phyloP scores from a whole-genome alignment of 164 flowering plant species.

The Buxus sempervirens region DNA sequence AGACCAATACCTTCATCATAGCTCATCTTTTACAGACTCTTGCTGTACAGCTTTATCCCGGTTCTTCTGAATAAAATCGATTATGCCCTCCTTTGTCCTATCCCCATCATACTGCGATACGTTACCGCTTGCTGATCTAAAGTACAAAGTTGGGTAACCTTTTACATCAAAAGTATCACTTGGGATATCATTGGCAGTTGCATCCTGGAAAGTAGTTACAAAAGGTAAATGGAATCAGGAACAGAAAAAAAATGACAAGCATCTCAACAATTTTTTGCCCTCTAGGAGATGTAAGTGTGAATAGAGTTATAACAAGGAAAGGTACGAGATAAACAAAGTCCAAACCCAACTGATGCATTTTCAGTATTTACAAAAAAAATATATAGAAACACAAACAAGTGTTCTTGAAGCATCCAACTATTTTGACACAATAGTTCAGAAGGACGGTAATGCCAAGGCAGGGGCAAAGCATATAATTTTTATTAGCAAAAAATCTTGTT shows the following conservation, averaged over 20 bases:
- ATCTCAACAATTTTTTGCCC: too few species aligned
- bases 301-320: background rate
- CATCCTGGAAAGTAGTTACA: constrained; percentile 51
- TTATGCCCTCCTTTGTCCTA: constrained; percentile 60
- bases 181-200: constrained; percentile 79
- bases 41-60: constrained; percentile 32
- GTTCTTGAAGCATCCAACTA: too few species aligned
- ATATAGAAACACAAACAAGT: too few species aligned
- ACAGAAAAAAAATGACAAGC: too few species aligned
- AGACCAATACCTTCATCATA: constrained; percentile 30
- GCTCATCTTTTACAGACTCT: constrained; percentile 48
- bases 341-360: background rate
- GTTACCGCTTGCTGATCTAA: constrained; percentile 64
- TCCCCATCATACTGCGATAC: constrained; percentile 58
- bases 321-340: background rate
- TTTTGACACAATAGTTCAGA: too few species aligned
- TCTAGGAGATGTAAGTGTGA: background rate
- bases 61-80: constrained; percentile 65
- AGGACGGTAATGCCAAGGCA: too few species aligned
- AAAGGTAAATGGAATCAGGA: background rate
- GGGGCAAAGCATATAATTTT: too few species aligned
- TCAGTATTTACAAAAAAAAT: background rate
- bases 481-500: too few species aligned
- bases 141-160: constrained; percentile 86
- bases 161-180: constrained; percentile 54